Conservation (phyloP, 306 rosid species). For the Corylus avellana region DNA sequence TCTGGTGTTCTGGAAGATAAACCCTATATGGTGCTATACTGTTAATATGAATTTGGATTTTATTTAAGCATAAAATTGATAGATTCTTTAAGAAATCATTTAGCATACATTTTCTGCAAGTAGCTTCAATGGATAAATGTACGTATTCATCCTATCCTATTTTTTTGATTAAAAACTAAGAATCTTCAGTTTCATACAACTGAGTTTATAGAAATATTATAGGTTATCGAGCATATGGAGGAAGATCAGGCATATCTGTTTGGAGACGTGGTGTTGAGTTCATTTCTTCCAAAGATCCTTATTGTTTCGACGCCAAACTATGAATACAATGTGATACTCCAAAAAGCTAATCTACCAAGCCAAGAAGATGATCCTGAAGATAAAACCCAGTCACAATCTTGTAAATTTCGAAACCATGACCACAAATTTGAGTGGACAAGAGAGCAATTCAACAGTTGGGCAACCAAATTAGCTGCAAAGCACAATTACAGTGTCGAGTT, state of each 20-base stretch:
- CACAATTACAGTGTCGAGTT: slow-evolving; percentile 78
- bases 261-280: slow-evolving; percentile 72
- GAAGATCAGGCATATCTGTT: slow-evolving; percentile 86
- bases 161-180: neutral
- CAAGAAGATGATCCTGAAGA: slow-evolving; percentile 74
- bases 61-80: neutral
- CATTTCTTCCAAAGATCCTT: slow-evolving; percentile 72
- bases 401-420: slow-evolving; percentile 89
- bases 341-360: slow-evolving; percentile 48
- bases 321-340: slow-evolving; percentile 87
- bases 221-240: slow-evolving; percentile 98
- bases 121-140: neutral
- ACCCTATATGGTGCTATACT: no score
- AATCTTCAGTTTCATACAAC: neutral
- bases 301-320: slow-evolving; percentile 94
- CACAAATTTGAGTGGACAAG: slow-evolving; percentile 98
- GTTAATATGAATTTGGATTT: neutral
- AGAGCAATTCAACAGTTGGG: slow-evolving; percentile 82
- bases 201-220: slow-evolving; percentile 16
- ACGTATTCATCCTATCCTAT: neutral
- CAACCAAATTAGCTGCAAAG: slow-evolving; percentile 60
- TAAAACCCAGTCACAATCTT: slow-evolving; percentile 53
- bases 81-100: neutral
- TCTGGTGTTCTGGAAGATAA: no score
- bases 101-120: neutral